Base-by-base conservation (phyloP, 352 stramenopile species). In the Phytopythium montanum region DNA sequence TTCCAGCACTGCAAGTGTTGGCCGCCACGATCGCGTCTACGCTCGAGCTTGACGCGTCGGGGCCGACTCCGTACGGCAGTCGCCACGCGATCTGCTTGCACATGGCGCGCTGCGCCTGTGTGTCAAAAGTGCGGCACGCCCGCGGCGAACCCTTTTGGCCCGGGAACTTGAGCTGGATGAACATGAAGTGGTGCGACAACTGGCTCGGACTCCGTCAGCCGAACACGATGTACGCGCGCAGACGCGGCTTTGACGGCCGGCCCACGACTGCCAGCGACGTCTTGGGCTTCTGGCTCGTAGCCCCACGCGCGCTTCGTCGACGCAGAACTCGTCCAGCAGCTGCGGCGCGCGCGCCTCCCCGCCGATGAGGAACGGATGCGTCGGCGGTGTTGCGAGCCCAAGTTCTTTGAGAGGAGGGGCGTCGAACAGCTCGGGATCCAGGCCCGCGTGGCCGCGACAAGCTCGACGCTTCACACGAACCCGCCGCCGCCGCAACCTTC, bases 281-380 rank as follows among this genome's bases (percentile, higher is more conserved):
- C 33, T 96, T 95, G 1, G 97, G 97, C 64, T 99, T 99, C 72
- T 98, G 87, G 69, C 99, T n/a, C n/a, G 99, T 1, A 85, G 76
- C 25, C 81, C 85, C 5, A 97, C 87, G 36, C 86, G 96, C 34
- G 76, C 66, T 50, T 85, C 69, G 21, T 82, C 64, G 2, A 76
- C 64, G 56, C 75, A 92, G 46, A 88, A 87, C n/a, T 74, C 68
- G 10, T 85, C 68, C 41, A 93, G 46, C 4, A 76, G 61, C 19
- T 67, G 65, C 25, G 96, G 57, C 0, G 70, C 80, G 46, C 72
- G 52, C 13, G 68, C 80, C 64, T 88, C 79, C 13, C 81, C 79
- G n/a, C 79, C 78, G 19, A 73, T 77, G 31, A 85, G 69, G 28
- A 84, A 77, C 44, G 73, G 75, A 45, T 85, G 76, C 2, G 62